Evolutionary conservation across 2,329 filamentous ascomycete genomes (phyloP).

Genomic region (Metarhizium guizhouense): DNA sequence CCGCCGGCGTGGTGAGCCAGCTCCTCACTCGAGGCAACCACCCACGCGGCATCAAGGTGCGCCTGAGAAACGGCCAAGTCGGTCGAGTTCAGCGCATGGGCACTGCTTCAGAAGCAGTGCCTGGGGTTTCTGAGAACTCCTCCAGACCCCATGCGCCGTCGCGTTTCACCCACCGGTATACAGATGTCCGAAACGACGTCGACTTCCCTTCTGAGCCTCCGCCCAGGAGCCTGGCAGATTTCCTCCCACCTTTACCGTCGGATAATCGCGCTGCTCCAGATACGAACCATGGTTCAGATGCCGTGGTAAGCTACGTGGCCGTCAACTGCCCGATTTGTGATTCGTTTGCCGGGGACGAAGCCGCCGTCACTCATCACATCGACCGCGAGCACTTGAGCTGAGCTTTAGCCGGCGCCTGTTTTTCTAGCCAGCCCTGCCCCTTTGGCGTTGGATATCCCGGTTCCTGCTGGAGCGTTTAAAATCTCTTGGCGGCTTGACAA

Average conservation of each 20-base stretch:
- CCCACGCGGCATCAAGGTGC: slow-evolving; percentile 70
- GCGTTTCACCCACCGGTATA: slow-evolving; percentile 22
- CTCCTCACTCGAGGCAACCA: slow-evolving; percentile 67
- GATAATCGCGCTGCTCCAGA: slow-evolving; percentile 1
- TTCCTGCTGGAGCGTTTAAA: too few relatives aligned
- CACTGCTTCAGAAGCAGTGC: slow-evolving; percentile 4
- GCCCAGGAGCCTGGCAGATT: slow-evolving; percentile 35
- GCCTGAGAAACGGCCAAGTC: slow-evolving; percentile 60
- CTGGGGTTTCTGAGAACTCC: background rate
- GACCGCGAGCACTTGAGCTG: slow-evolving; percentile 25
- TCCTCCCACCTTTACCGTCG: slow-evolving; percentile 29
- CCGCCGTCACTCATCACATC: slow-evolving; percentile 60
- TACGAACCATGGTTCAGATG: background rate
- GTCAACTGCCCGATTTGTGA: slow-evolving; percentile 56
- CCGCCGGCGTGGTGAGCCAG: slow-evolving; percentile 56
- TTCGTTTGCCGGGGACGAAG: slow-evolving; percentile 58
- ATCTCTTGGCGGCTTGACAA: too few relatives aligned
- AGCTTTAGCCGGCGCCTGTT: background rate
- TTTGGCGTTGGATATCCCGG: too few relatives aligned
- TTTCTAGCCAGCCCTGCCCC: background rate
- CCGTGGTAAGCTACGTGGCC: background rate
- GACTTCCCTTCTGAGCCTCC: slow-evolving; percentile 29
- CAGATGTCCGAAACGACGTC: slow-evolving; percentile 25
- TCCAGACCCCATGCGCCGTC: slow-evolving; percentile 8
- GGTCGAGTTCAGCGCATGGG: slow-evolving; percentile 62